Base-by-base conservation (phyloP, 2,329 filamentous ascomycete genomes). In the Ophiostoma sp. region DNA sequence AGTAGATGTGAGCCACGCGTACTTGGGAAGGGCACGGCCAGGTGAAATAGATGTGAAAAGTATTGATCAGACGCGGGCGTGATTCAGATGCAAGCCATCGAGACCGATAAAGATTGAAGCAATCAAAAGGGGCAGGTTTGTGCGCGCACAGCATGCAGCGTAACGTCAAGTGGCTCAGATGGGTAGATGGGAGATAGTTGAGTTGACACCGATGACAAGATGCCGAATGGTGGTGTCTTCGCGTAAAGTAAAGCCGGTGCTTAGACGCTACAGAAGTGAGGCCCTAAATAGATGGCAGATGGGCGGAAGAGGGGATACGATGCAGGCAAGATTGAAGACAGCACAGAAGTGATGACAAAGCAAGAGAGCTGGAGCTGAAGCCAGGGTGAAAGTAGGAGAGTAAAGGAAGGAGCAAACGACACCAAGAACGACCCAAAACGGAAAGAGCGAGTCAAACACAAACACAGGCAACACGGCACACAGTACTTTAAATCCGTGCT, bases 111-210 rank as follows among this genome's bases (percentile, higher is more conserved):
- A 44, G 41, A 64, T n/a, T 45, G 11, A 12, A 27, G n/a, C 1
- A 6, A 45, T n/a, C 41, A 64, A 27, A 47, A 45, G 18, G 42
- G 42, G 41, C n/a, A 16, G 18, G 40, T 38, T 36, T 45, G 63
- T 64, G 63, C 63, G 42, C 63, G 63, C 63, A 64, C 11, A 47
- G 63, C 42, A 64, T 64, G 63, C 63, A 11, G 63, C 63, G 63
- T 64, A 64, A 64, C 63, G 63, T 44, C 42, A 47, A 47, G 40
- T 47, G n/a, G 63, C 55, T 38, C 55, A 60, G 55, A 60, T 60
- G 27, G 27, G 27, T 27, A 27, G 27, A 27, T 27, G 27, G 27
- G 27, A 27, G 27, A 27, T 27, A 27, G 27, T 27, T 27, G 27
- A 27, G 27, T 1, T 27, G 27, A 27, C 27, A 27, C 27, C 27